A percentile compares a stretch with the other conserved stretches of the same genome.
Conservation (phyloP, 306 rosid species). For the Notholithocarpus densiflorus region DNA sequence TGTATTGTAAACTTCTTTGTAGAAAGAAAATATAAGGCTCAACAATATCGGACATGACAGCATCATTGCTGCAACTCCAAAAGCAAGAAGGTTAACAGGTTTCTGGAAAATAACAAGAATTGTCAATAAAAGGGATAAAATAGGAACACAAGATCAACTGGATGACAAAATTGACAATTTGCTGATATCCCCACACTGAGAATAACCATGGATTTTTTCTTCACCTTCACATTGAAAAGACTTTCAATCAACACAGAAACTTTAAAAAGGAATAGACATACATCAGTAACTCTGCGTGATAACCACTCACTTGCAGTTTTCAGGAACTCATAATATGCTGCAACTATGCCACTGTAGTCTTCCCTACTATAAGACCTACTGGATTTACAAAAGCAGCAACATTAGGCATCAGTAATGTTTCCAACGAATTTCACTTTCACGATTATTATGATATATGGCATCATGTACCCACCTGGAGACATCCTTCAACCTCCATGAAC, state of each 20-base stretch:
- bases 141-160: conserved; percentile 6
- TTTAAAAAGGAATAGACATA: conserved; percentile 39
- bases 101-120: conserved; percentile 53
- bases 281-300: conserved; percentile 79
- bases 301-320: conserved; percentile 78
- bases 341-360: conserved; percentile 41
- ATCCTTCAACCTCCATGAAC: conserved; percentile 59
- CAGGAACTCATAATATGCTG: conserved; percentile 67
- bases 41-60: conserved; percentile 58
- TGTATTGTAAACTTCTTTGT: conserved; percentile 46
- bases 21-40: conserved; percentile 40
- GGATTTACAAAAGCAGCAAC: conserved; percentile 14
- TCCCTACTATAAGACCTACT: conserved; percentile 46
- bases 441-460: conserved; percentile 13
- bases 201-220: not conserved
- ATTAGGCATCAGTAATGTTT: conserved; percentile 16
- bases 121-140: conserved; percentile 1
- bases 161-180: conserved; percentile 4
- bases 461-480: conserved; percentile 44
- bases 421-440: conserved; percentile 10
- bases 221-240: conserved; percentile 12
- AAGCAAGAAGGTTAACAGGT: conserved; percentile 62
- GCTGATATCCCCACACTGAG: not conserved
- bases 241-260: conserved; percentile 7
- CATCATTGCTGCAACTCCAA: conserved; percentile 76